Evolutionary conservation across 495 filamentous ascomycete species (phyloP).

Genomic region (Penicillium samsonianum): DNA sequence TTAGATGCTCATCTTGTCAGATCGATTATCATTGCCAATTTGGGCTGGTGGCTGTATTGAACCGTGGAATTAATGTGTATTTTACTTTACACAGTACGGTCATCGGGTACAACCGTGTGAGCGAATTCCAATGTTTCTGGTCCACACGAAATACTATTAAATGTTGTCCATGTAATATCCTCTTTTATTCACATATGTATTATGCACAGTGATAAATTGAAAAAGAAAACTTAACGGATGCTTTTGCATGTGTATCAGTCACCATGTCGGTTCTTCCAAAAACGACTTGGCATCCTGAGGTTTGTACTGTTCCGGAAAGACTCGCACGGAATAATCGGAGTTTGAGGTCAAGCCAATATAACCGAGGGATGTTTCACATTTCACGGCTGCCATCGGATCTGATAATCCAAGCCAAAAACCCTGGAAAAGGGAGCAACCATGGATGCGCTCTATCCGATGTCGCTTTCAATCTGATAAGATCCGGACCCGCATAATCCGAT

Average conservation of each 20-base stretch:
- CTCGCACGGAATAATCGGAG: not conserved
- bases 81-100: too few relatives aligned
- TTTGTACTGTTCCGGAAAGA: not conserved
- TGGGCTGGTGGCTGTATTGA: constrained; percentile 1
- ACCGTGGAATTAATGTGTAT: not conserved
- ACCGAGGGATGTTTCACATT: not conserved
- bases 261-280: not conserved
- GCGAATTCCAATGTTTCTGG: too few relatives aligned
- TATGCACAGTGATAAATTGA: not conserved
- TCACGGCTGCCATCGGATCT: constrained; percentile 6
- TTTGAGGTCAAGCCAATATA: not conserved
- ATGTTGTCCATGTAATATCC: not conserved
- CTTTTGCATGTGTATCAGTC: not conserved
- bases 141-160: not conserved
- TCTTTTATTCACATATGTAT: not conserved
- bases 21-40: constrained; percentile 15
- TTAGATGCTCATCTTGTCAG: constrained; percentile 41
- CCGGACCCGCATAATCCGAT: constrained; percentile 5
- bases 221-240: not conserved
- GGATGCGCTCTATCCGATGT: constrained; percentile 8
- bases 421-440: not conserved
- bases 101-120: too few relatives aligned
- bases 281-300: not conserved
- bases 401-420: constrained; percentile 16
- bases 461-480: constrained; percentile 17